A percentile compares a stretch with the other conserved stretches of the same genome.
These are phyloP conservation scores for Aureobasidium lini DNA, from an alignment of 2,329 filamentous ascomycete genomes.

Conservation along the genomic window DNA sequence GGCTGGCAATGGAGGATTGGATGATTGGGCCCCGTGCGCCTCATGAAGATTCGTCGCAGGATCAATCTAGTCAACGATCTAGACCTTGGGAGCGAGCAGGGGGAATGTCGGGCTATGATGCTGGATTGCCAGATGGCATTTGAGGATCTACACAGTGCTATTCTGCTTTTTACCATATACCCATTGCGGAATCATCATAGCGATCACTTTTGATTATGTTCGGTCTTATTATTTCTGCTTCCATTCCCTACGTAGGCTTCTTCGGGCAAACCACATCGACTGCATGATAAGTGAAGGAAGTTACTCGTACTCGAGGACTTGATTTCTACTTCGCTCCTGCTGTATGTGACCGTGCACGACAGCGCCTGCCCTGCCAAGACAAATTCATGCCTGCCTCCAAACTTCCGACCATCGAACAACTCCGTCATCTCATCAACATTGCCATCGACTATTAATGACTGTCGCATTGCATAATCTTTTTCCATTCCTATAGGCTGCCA, in stretches of 20 bases:
- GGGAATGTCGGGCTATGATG: not conserved
- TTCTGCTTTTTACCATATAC: not conserved
- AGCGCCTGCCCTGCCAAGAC: not conserved
- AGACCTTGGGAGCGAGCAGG: slow-evolving; percentile 6
- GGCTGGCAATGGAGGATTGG: slow-evolving; percentile 97
- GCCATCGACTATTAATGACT: not conserved
- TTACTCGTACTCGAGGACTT: no score
- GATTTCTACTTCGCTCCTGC: not conserved
- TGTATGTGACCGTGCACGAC: not conserved
- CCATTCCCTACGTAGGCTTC: no score
- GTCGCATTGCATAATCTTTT: not conserved
- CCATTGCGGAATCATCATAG: not conserved
- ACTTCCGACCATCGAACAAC: not conserved
- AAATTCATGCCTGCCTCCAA: not conserved
- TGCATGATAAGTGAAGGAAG: no score
- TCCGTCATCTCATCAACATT: not conserved
- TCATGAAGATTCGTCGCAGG: not conserved
- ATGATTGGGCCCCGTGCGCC: slow-evolving; percentile 66
- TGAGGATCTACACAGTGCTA: not conserved
- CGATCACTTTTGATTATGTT: no score
- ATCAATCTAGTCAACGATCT: not conserved
- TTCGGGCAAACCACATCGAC: no score
- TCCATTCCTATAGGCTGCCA: not conserved
- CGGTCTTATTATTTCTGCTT: no score
- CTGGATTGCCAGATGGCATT: slow-evolving; percentile 3